Conservation (phyloP, 2,329 filamentous ascomycete genomes). For the Scedosporium apiospermum region DNA sequence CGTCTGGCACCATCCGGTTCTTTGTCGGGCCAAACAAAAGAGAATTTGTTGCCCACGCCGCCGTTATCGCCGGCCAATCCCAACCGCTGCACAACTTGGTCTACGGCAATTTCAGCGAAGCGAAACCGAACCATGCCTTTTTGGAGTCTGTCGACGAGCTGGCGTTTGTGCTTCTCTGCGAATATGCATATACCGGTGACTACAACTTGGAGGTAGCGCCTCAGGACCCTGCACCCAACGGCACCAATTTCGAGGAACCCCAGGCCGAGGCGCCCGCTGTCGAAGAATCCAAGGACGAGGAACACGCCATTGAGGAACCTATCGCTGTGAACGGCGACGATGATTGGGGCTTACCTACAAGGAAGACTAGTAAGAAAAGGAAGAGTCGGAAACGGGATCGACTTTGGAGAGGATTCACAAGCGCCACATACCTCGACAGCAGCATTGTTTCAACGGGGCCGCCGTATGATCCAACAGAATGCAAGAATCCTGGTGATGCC, state of each 20-base stretch:
- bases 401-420: not conserved
- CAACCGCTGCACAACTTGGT: not conserved
- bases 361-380: not conserved
- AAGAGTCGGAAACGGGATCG: not conserved
- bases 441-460: not conserved
- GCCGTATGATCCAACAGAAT: not conserved
- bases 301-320: not conserved
- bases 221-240: not conserved
- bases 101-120: not conserved
- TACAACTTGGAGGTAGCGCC: not conserved
- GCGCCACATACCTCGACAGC: not conserved
- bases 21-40: not conserved
- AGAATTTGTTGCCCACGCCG: not conserved
- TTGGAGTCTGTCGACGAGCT: not conserved
- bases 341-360: not conserved
- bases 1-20: not conserved
- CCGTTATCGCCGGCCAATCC: not conserved
- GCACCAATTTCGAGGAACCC: not conserved
- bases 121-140: not conserved
- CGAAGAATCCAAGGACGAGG: not conserved
- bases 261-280: no score
- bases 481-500: not conserved
- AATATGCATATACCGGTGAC: not conserved
- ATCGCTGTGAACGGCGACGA: not conserved
- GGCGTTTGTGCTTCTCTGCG: not conserved